Evolutionary conservation across 805 yeast species (phyloP).

Genomic region (Soucietia sequanensis): DNA sequence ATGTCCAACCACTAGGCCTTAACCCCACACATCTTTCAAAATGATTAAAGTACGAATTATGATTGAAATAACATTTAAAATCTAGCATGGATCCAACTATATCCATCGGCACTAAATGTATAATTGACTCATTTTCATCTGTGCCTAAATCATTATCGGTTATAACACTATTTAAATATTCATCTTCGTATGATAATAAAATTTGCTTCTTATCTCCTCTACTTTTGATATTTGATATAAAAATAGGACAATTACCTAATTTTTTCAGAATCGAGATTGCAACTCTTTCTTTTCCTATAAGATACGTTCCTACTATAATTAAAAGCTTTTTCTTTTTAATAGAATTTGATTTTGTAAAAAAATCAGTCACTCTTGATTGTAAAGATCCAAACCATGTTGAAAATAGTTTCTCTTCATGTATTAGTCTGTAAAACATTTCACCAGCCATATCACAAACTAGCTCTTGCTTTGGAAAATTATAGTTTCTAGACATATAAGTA

Average conservation of each 20-base stretch:
- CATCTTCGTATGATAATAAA: conserved; percentile 46
- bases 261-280: conserved; percentile 63
- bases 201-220: conserved; percentile 40
- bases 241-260: conserved; percentile 51
- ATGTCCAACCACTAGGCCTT: conserved; percentile 92
- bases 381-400: conserved; percentile 32
- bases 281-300: conserved; percentile 88
- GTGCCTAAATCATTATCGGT: conserved; percentile 36
- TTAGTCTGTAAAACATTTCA: conserved; percentile 44
- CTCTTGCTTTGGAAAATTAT: conserved; percentile 76
- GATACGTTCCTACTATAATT: conserved; percentile 79
- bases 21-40: conserved; percentile 69
- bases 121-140: conserved; percentile 47
- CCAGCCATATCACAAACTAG: conserved; percentile 63
- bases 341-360: conserved; percentile 11
- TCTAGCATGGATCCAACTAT: conserved; percentile 46
- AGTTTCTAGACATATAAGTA: conserved; percentile 75
- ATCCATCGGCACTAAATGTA: conserved; percentile 74
- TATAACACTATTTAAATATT: conserved; percentile 29
- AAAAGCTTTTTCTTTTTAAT: conserved; percentile 43
- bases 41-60: conserved; percentile 39
- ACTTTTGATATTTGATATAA: conserved; percentile 48
- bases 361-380: conserved; percentile 42
- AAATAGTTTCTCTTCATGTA: conserved; percentile 27
- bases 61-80: conserved; percentile 50